phyloP scores from a whole-genome alignment of 371 early-diverging fungal species.

The Mitosporidium daphniae region DNA sequence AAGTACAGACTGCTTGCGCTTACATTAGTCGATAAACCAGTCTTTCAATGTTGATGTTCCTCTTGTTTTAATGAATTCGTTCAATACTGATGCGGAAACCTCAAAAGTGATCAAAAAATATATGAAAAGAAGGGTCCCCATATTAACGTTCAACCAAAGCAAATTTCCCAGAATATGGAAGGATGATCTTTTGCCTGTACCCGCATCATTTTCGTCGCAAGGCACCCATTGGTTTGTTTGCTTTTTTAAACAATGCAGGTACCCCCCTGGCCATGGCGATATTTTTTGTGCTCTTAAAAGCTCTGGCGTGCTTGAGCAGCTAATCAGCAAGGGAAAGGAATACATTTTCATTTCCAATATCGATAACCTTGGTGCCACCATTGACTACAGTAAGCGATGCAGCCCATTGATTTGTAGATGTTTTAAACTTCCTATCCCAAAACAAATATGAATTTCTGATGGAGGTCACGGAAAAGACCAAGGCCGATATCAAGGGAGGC shows the following conservation, averaged over 20 bases:
- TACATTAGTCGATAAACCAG: constrained; percentile 52
- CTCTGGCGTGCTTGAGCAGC: constrained; percentile 70
- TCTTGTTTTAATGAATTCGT: constrained; percentile 95
- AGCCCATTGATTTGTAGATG: constrained; percentile 8
- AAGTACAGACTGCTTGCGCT: constrained; percentile 11
- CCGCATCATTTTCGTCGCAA: constrained; percentile 23
- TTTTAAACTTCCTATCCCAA: constrained; percentile 56
- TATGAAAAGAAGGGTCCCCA: constrained; percentile 38
- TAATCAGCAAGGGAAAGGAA: constrained; percentile 82
- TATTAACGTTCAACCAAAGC: constrained; percentile 87
- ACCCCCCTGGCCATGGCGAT: constrained; percentile 99
- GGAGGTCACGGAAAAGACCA: constrained; percentile 98
- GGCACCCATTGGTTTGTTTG: too few species aligned
- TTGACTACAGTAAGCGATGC: constrained; percentile 21
- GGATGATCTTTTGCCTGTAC: constrained; percentile 54
- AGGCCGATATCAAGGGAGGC: constrained; percentile 98
- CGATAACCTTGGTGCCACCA: constrained; percentile 95
- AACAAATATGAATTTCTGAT: constrained; percentile 73
- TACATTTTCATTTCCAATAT: constrained; percentile 94
- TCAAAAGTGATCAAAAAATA: constrained; percentile 81
- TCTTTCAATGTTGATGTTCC: constrained; percentile 74
- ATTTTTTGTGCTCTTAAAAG: constrained; percentile 66
- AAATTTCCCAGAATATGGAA: constrained; percentile 73
- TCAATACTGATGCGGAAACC: constrained; percentile 92
- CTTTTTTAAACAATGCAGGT: too few species aligned